A percentile compares a stretch with the other conserved stretches of the same genome.
Conservation (phyloP, 306 rosid genomes). For the Citrullus amarus region DNA sequence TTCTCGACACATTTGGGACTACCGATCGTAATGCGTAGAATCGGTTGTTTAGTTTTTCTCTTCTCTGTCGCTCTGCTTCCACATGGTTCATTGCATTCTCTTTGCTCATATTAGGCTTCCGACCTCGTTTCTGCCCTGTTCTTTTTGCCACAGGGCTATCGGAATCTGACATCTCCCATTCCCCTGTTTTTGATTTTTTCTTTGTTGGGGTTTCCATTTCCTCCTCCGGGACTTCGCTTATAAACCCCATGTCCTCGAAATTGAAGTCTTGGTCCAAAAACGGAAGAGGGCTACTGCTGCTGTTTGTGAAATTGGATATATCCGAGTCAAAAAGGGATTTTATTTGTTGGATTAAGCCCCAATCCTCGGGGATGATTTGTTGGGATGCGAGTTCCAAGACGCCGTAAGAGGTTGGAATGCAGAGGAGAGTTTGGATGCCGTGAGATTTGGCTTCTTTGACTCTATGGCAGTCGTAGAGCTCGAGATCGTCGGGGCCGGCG, state of each 20-base stretch:
- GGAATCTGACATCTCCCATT: constrained; percentile 11
- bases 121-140: constrained; percentile 29
- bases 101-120: constrained; percentile 39
- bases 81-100: constrained; percentile 62
- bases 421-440: constrained; percentile 59
- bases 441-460: constrained; percentile 61
- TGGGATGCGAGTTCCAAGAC: constrained; percentile 69
- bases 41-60: constrained; percentile 80
- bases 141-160: constrained; percentile 22
- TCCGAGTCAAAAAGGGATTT: constrained; percentile 40
- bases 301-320: constrained; percentile 10
- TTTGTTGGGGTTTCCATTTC: neutral
- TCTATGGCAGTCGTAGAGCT: constrained; percentile 45
- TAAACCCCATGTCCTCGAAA: constrained; percentile 43
- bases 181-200: neutral
- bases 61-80: constrained; percentile 78
- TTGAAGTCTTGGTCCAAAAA: constrained; percentile 28
- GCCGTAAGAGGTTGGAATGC: constrained; percentile 51
- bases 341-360: constrained; percentile 41
- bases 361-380: constrained; percentile 34
- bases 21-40: constrained; percentile 74
- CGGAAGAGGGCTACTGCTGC: constrained; percentile 5
- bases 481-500: constrained; percentile 37
- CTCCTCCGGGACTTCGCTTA: constrained; percentile 23
- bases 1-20: constrained; percentile 82